Percentiles rank a stretch among this genome's conserved stretches.
Conservation (phyloP, 2,329 filamentous ascomycete genomes). For the Exserohilum turcica region DNA sequence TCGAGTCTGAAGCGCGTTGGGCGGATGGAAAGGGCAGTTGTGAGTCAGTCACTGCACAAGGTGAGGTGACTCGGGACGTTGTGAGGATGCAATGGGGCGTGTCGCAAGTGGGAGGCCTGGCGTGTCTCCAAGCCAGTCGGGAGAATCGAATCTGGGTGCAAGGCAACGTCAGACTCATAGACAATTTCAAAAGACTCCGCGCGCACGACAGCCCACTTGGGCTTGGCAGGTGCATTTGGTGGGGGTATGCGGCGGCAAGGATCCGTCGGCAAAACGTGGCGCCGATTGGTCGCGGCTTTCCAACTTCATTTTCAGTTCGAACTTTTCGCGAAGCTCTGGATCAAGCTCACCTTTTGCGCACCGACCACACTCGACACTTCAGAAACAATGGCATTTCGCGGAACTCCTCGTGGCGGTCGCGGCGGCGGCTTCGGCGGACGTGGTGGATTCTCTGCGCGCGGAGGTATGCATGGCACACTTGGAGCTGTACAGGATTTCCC, state of each 20-base stretch:
- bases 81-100: conserved; percentile 6
- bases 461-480: conserved; percentile 46
- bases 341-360: conserved; percentile 34
- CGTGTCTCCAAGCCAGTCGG: conserved; percentile 11
- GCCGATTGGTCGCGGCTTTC: conserved; percentile 33
- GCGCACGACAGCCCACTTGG: conserved; percentile 32
- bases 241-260: conserved; percentile 27
- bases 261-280: conserved; percentile 28
- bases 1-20: conserved; percentile 26
- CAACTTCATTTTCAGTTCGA: conserved; percentile 36
- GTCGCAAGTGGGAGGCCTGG: conserved; percentile 6
- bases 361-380: conserved; percentile 34
- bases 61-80: conserved; percentile 1
- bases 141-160: conserved; percentile 8
- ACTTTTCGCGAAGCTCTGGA: conserved; percentile 33
- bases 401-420: conserved; percentile 46
- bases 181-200: conserved; percentile 33
- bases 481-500: conserved; percentile 25
- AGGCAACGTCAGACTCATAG: conserved; percentile 16
- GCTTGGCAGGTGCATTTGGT: conserved; percentile 31
- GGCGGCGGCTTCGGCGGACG: conserved; percentile 58
- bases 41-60: conserved; percentile 36
- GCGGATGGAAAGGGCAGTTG: conserved; percentile 16
- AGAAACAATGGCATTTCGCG: conserved; percentile 67
- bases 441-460: conserved; percentile 58